A percentile compares a stretch with the other conserved stretches of the same genome.
Conservation (phyloP, 2,329 filamentous ascomycete species). For the Bipolaris zeicola region DNA sequence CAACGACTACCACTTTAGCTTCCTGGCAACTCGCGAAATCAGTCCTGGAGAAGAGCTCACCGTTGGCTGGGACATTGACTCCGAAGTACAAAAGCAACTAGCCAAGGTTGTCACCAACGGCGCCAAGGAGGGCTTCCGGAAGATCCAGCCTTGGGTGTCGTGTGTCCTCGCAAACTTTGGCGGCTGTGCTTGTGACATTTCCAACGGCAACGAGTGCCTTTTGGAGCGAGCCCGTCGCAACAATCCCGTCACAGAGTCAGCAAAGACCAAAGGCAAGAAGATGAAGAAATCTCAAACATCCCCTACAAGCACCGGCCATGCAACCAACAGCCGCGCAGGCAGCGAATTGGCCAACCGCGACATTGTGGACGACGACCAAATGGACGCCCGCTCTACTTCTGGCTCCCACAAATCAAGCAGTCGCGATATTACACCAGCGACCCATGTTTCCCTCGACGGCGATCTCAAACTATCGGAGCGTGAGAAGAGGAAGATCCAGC, state of each 20-base stretch:
- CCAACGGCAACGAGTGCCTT: slow-evolving; percentile 44
- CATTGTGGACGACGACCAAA: slow-evolving; percentile 61
- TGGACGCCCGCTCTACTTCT: slow-evolving; percentile 62
- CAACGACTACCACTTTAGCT: slow-evolving; percentile 81
- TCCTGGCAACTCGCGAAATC: slow-evolving; percentile 83
- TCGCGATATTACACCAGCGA: slow-evolving; percentile 66
- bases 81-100: slow-evolving; percentile 59
- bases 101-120: slow-evolving; percentile 68
- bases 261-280: slow-evolving; percentile 56
- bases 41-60: slow-evolving; percentile 72
- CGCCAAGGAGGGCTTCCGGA: slow-evolving; percentile 62
- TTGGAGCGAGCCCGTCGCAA: slow-evolving; percentile 45
- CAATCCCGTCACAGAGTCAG: slow-evolving; percentile 35
- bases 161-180: slow-evolving; percentile 77
- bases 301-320: slow-evolving; percentile 58
- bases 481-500: slow-evolving; percentile 67
- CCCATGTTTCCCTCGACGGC: slow-evolving; percentile 55
- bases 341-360: slow-evolving; percentile 61
- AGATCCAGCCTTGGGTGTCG: slow-evolving; percentile 69
- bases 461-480: slow-evolving; percentile 63
- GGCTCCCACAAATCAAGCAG: slow-evolving; percentile 63
- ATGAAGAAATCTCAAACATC: slow-evolving; percentile 58
- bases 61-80: slow-evolving; percentile 62
- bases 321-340: slow-evolving; percentile 63
- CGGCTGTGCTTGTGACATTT: slow-evolving; percentile 72